Evolutionary conservation across 352 stramenopile species (phyloP).

Genomic region (Phytophthora quininea): DNA sequence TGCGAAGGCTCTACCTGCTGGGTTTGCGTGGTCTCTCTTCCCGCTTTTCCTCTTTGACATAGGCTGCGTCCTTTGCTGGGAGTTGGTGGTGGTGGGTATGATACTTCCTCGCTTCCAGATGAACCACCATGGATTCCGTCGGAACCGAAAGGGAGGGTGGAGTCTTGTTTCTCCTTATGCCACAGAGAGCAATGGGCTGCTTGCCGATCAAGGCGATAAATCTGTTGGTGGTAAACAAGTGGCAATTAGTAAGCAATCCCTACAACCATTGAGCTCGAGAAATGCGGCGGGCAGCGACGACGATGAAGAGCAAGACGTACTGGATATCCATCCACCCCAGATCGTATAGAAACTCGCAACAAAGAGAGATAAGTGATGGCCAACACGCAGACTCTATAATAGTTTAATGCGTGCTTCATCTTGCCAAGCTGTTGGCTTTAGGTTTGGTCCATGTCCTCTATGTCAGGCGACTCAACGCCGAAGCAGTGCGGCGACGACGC

Average conservation of each 20-base stretch:
- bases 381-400: slow-evolving; percentile 16
- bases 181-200: slow-evolving; percentile 55
- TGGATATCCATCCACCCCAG: slow-evolving; percentile 38
- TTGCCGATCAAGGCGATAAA: slow-evolving; percentile 30
- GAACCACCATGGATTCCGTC: slow-evolving; percentile 25
- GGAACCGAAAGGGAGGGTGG: slow-evolving; percentile 15
- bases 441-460: slow-evolving; percentile 16
- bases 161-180: slow-evolving; percentile 56
- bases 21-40: slow-evolving; percentile 68
- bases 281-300: slow-evolving; percentile 24
- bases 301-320: slow-evolving; percentile 54
- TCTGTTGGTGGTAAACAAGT: slow-evolving; percentile 14
- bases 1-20: slow-evolving; percentile 51
- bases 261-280: slow-evolving; percentile 17
- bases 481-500: slow-evolving; percentile 9
- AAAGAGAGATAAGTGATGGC: background rate
- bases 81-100: slow-evolving; percentile 62
- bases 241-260: slow-evolving; percentile 16
- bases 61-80: slow-evolving; percentile 60
- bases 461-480: background rate
- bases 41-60: slow-evolving; percentile 74
- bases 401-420: slow-evolving; percentile 14
- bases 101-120: slow-evolving; percentile 59
- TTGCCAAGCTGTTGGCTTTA: background rate
- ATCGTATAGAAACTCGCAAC: slow-evolving; percentile 31